Percentiles rank a stretch among this genome's conserved stretches.
phyloP scores from a whole-genome alignment of 2,329 filamentous ascomycete species.

The Aspergillus sergii region DNA sequence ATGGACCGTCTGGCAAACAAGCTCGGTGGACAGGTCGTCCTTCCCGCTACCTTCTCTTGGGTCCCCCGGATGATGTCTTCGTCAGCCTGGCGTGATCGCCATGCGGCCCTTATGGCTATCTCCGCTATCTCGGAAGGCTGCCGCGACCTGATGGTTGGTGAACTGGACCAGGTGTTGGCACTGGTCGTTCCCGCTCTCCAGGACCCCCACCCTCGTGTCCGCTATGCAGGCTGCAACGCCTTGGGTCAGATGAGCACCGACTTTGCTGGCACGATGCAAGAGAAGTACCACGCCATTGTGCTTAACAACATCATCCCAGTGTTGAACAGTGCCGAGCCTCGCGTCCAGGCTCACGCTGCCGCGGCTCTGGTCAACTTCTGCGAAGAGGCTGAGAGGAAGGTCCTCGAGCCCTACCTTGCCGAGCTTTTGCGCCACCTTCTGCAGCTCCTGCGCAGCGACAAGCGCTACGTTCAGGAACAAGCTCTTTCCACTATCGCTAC shows the following conservation, averaged over 20 bases:
- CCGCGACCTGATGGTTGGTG: slow-evolving; percentile 90
- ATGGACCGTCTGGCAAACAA: slow-evolving; percentile 98
- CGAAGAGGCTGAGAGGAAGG: slow-evolving; percentile 91
- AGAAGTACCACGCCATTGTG: slow-evolving; percentile 86
- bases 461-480: slow-evolving; percentile 97
- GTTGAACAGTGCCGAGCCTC: slow-evolving; percentile 82
- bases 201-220: slow-evolving; percentile 88
- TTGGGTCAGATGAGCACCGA: slow-evolving; percentile 99
- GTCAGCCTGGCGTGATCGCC: slow-evolving; percentile 88
- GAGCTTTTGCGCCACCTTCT: slow-evolving; percentile 83
- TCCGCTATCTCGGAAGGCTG: slow-evolving; percentile 98
- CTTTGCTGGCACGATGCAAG: slow-evolving; percentile 97
- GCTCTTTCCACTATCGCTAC: slow-evolving; percentile 97
- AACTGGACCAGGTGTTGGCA: slow-evolving; percentile 90
- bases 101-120: slow-evolving; percentile 97
- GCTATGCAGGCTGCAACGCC: slow-evolving; percentile 97
- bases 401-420: slow-evolving; percentile 90
- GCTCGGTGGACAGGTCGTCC: slow-evolving; percentile 87
- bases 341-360: slow-evolving; percentile 94
- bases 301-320: slow-evolving; percentile 91
- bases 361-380: slow-evolving; percentile 99
- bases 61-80: slow-evolving; percentile 97
- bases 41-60: slow-evolving; percentile 95
- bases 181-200: slow-evolving; percentile 90
- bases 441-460: slow-evolving; percentile 83